Conservation (phyloP, 164 flowering plant genomes). For the Piper betle region DNA sequence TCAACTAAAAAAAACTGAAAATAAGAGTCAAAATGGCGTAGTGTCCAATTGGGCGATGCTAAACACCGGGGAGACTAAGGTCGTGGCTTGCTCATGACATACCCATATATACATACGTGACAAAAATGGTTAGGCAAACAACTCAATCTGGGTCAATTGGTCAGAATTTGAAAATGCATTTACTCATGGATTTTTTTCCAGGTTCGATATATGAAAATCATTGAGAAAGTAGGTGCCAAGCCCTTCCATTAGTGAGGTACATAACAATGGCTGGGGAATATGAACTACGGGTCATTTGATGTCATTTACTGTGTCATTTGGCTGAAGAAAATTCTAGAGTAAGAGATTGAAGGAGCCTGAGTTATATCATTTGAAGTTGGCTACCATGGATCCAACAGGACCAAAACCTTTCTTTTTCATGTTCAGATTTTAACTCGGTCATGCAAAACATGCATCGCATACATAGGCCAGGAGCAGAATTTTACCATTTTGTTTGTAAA, state of each 20-base stretch:
- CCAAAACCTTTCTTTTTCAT: background rate
- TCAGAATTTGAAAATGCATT: background rate
- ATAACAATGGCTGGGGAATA: constrained; percentile 98
- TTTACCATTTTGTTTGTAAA: background rate
- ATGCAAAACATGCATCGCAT: background rate
- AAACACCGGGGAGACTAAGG: too few species aligned
- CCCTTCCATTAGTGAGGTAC: constrained; percentile 94
- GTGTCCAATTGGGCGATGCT: too few species aligned
- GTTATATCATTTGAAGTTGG: background rate
- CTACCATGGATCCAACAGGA: background rate
- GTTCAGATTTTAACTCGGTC: background rate
- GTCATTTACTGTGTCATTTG: background rate
- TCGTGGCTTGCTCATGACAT: too few species aligned
- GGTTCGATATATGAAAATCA: constrained; percentile 87
- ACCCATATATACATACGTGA: too few species aligned
- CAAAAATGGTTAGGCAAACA: too few species aligned
- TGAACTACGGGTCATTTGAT: constrained; percentile 65
- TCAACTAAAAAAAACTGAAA: too few species aligned
- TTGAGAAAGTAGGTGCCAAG: constrained; percentile 96
- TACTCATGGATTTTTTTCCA: too few species aligned
- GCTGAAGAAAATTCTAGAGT: background rate
- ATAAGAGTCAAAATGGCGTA: too few species aligned
- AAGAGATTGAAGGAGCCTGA: too few species aligned
- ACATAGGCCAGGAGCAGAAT: background rate
- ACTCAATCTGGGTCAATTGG: too few species aligned